Percentiles rank a stretch among this genome's conserved stretches.
Evolutionary conservation across 139 green algal species (phyloP).

Genomic region (Chlorella ohadii): DNA sequence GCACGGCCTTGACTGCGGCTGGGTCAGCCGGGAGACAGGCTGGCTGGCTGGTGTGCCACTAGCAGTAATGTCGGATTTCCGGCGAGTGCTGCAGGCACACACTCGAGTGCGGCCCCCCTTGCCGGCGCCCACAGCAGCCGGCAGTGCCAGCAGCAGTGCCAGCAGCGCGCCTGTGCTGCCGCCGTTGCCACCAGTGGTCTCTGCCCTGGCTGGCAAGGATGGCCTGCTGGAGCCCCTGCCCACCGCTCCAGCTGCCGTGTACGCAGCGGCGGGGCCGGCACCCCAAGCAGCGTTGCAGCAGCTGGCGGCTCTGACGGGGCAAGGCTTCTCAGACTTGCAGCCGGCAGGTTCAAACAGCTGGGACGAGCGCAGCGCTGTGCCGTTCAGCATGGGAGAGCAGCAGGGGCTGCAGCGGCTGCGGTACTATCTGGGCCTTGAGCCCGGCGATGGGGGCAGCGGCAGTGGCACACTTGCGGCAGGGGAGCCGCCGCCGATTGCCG

Average conservation of each 20-base stretch:
- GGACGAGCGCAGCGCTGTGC: constrained; percentile 5
- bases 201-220: not conserved
- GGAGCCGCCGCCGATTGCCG: constrained; percentile 13
- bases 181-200: not conserved
- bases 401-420: constrained; percentile 26
- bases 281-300: not conserved
- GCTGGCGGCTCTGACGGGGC: constrained; percentile 9
- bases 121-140: not conserved
- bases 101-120: constrained; percentile 11
- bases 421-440: constrained; percentile 4
- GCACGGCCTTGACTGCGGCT: too few relatives aligned
- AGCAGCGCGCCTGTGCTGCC: not conserved
- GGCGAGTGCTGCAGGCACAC: constrained; percentile 37
- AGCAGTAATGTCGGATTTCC: constrained; percentile 68
- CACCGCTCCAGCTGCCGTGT: not conserved
- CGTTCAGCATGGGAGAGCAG: constrained; percentile 20
- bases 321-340: not conserved
- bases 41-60: constrained; percentile 33
- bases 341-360: not conserved
- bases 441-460: not conserved
- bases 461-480: not conserved
- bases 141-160: not conserved
- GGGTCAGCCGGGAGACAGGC: not conserved
- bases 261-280: constrained; percentile 7
- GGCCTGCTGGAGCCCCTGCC: not conserved